A percentile compares a stretch with the other conserved stretches of the same genome.
Evolutionary conservation across 2,329 filamentous ascomycete species (phyloP).

Genomic region (Byssochlamys sp.): DNA sequence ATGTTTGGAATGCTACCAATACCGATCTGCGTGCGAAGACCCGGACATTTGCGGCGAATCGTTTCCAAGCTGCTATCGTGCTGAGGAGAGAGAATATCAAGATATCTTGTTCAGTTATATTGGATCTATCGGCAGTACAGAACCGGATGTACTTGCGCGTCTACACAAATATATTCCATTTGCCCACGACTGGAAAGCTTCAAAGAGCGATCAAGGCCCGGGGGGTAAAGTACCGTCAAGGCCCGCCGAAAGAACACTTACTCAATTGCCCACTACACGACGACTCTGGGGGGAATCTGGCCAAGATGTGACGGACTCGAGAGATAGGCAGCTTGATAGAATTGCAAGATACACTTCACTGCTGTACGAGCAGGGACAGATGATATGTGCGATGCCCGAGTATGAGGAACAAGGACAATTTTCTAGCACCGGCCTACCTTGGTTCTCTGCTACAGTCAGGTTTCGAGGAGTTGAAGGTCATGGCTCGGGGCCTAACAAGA

Average conservation of each 20-base stretch:
- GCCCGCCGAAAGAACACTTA: neutral
- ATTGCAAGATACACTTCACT: neutral
- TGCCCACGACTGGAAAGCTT: neutral
- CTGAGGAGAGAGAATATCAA: neutral
- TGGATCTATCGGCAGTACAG: neutral
- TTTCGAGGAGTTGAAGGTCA: neutral
- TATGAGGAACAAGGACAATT: neutral
- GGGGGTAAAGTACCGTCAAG: neutral
- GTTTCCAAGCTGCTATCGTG: neutral
- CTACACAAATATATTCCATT: neutral
- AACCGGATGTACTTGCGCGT: neutral
- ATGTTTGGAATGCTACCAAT: neutral
- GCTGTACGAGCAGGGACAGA: neutral
- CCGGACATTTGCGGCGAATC: neutral
- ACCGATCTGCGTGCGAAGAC: neutral
- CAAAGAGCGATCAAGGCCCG: neutral
- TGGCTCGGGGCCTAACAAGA: neutral
- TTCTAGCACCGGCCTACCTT: neutral
- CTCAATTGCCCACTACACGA: neutral
- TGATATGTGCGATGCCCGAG: neutral
- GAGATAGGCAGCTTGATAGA: neutral
- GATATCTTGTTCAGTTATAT: neutral
- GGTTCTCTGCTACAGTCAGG: neutral
- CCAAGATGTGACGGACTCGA: neutral
- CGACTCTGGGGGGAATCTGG: neutral